Conservation (phyloP, 805 yeast genomes). For the Saccharomycopsis babjevae region DNA sequence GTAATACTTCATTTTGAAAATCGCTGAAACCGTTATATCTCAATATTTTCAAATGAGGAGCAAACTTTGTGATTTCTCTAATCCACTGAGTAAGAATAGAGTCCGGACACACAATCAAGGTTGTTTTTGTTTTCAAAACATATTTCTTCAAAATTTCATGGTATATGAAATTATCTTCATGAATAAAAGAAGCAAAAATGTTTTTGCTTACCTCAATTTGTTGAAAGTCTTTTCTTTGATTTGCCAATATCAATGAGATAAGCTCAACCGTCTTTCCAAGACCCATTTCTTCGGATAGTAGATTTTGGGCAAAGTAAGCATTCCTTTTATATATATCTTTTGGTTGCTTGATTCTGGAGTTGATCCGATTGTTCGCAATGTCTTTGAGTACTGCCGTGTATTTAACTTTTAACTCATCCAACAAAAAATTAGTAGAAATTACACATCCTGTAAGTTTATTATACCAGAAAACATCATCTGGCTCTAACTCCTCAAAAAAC, state of each 20-base stretch:
- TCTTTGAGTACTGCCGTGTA: conserved; percentile 8
- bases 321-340: not conserved
- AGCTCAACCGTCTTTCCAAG: conserved; percentile 90
- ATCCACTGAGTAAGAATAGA: conserved; percentile 82
- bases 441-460: conserved; percentile 43
- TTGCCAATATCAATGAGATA: conserved; percentile 49
- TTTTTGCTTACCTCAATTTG: not conserved
- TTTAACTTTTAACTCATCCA: conserved; percentile 21
- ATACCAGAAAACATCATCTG: conserved; percentile 29
- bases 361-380: not conserved
- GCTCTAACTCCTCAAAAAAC: conserved; percentile 14
- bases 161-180: conserved; percentile 25
- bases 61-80: conserved; percentile 50
- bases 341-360: not conserved
- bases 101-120: conserved; percentile 78
- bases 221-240: conserved; percentile 35
- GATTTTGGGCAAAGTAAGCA: conserved; percentile 38
- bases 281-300: conserved; percentile 95
- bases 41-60: conserved; percentile 52
- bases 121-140: conserved; percentile 49
- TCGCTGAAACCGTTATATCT: conserved; percentile 50
- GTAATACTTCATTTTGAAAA: conserved; percentile 18
- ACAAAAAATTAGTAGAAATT: conserved; percentile 26
- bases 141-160: conserved; percentile 35
- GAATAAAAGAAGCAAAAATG: conserved; percentile 16